Conservation (phyloP, 331 rosid species). For the Rosa hybrid region DNA sequence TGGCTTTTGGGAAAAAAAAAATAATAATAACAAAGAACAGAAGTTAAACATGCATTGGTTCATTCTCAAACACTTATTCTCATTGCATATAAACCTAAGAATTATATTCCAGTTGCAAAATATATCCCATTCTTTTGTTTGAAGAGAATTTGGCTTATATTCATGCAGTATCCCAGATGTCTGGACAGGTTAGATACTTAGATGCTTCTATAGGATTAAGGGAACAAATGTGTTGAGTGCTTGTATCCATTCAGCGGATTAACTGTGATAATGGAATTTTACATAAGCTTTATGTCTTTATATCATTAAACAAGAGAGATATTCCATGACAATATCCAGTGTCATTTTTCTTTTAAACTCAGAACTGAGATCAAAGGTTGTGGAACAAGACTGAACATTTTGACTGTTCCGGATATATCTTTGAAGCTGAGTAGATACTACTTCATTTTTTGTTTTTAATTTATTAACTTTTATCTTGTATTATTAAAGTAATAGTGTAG, state of each 20-base stretch:
- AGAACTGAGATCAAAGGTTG: not conserved
- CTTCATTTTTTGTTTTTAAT: not conserved
- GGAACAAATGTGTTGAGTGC: not conserved
- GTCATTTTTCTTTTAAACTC: no score
- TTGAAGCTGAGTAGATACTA: not conserved
- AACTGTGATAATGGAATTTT: not conserved
- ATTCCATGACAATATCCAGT: no score
- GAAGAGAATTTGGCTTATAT: not conserved
- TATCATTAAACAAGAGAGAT: not conserved
- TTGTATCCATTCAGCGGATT: not conserved
- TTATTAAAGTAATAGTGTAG: not conserved
- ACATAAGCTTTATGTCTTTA: not conserved
- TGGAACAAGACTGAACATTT: conserved; percentile 1
- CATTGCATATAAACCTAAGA: not conserved
- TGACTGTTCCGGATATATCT: not conserved
- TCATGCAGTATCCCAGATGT: not conserved
- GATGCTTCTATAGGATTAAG: not conserved
- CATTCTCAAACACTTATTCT: not conserved
- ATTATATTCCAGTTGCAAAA: not conserved
- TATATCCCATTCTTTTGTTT: not conserved
- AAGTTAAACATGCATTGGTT: not conserved
- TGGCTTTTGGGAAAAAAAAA: not conserved
- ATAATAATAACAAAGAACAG: not conserved
- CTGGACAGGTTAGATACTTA: not conserved
- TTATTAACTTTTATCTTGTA: not conserved